Conservation (phyloP, 306 rosid species). For the Pueraria montana region DNA sequence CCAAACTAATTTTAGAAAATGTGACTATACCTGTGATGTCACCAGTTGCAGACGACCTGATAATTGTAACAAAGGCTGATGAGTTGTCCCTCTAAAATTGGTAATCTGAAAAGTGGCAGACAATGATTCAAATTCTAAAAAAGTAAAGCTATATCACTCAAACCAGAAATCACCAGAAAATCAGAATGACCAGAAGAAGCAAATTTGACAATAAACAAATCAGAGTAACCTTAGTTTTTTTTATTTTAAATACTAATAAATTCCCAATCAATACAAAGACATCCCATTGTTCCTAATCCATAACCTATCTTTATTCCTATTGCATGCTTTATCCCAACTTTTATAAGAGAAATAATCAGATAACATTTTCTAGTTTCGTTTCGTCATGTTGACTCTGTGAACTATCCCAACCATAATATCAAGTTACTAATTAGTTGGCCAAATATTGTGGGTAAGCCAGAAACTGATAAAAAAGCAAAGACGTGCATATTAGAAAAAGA, state of each 20-base stretch:
- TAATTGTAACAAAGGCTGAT: slow-evolving; percentile 75
- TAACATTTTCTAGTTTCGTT: neutral
- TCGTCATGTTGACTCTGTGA: neutral
- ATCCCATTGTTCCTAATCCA: slow-evolving; percentile 27
- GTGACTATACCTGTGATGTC: slow-evolving; percentile 75
- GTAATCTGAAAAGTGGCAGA: slow-evolving; percentile 60
- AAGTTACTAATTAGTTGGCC: slow-evolving; percentile 4
- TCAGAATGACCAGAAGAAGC: slow-evolving; percentile 28
- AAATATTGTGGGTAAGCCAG: neutral
- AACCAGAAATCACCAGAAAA: slow-evolving; percentile 20
- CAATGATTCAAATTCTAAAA: slow-evolving; percentile 25
- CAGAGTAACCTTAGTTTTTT: slow-evolving; percentile 28
- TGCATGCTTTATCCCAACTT: neutral
- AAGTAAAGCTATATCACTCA: slow-evolving; percentile 9
- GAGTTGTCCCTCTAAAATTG: slow-evolving; percentile 68
- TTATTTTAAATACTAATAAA: neutral
- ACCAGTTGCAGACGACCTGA: slow-evolving; percentile 91
- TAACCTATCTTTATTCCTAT: slow-evolving; percentile 9
- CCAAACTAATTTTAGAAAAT: slow-evolving; percentile 34
- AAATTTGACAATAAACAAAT: slow-evolving; percentile 21
- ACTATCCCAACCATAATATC: neutral
- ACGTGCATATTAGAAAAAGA: neutral
- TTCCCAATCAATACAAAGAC: slow-evolving; percentile 21
- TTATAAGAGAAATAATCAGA: neutral
- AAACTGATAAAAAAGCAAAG: slow-evolving; percentile 8